A percentile compares a stretch with the other conserved stretches of the same genome.
phyloP scores from a whole-genome alignment of 352 stramenopile genomes.

The Phytophthora citricola region DNA sequence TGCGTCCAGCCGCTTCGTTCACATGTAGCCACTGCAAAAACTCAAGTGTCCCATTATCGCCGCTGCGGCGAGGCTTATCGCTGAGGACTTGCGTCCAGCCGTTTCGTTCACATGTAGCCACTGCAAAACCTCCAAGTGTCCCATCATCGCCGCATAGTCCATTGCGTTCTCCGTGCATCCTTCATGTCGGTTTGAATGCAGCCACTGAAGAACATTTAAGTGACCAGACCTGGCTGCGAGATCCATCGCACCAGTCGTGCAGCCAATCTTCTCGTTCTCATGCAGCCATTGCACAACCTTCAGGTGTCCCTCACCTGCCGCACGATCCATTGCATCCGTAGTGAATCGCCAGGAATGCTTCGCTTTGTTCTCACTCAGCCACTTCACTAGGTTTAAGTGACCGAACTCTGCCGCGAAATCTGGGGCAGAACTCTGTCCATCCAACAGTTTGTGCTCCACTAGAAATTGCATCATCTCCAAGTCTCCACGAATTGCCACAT shows the following conservation, averaged over 20 bases:
- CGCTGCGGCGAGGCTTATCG: constrained; percentile 16
- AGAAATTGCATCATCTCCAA: constrained; percentile 6
- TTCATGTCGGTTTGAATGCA: constrained; percentile 3
- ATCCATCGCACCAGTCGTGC: constrained; percentile 14
- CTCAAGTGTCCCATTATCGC: no score
- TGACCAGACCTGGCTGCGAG: neutral
- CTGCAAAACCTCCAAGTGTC: constrained; percentile 3
- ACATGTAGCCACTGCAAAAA: constrained; percentile 13
- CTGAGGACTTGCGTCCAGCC: neutral
- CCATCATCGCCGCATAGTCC: constrained; percentile 2
- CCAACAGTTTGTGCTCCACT: neutral
- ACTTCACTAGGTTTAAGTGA: constrained; percentile 5
- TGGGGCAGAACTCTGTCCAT: neutral
- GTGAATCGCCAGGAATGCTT: constrained; percentile 1
- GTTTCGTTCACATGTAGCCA: constrained; percentile 12
- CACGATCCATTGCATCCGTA: constrained; percentile 5
- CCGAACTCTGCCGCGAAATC: constrained; percentile 6
- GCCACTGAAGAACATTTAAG: constrained; percentile 3
- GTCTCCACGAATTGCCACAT: neutral
- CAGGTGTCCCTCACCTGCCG: constrained; percentile 6
- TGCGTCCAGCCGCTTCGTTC: neutral
- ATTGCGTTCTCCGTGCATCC: constrained; percentile 5
- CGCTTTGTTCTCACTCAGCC: neutral
- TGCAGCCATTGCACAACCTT: constrained; percentile 10
- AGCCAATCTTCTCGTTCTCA: neutral